Evolutionary conservation across 768 basidiomycete genomes (phyloP), one percentile per base, ranked within the genome.

Genomic region (Trametes punicea): DNA sequence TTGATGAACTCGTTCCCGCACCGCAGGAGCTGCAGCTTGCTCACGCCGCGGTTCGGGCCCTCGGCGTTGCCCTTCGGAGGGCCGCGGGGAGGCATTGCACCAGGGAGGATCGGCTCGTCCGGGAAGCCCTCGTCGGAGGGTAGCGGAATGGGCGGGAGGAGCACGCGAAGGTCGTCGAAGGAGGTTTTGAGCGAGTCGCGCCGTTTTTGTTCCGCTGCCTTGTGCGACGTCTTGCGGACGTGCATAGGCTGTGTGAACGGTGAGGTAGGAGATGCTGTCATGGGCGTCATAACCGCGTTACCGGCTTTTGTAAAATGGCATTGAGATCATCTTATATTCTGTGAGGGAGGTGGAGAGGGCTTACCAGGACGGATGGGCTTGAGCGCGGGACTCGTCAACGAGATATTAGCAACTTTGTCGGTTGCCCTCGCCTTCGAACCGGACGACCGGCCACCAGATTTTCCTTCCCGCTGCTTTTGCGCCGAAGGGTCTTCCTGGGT

Each of bases 181-280:
- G 94, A 93, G 15, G 89, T 86, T 74, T 98, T 99, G 57, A 98
- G 83, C 40, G 92, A 94, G 71, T 99, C 96, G 8, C 97, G 85
- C 41, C 97, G 88, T 69, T 95, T 94, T 70, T 99, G 97, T 71
- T 99, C 97, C 5, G 97, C 97, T 11, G 87, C 90, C 72, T 98
- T 98, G 73, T 99, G 91, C 6, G 90, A 90, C 26, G 86, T 87
- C 70, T 91, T 92, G 56, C 83, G 81, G 44, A 80, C 70, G 31
- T 77, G 77, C 38, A 71, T 70, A 40, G 66, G 81, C 60, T 64
- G 66, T 33, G 31, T 44, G 53, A 56, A 61, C 7, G 46, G 45
- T 16, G 62, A 23, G 41, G 51, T 55, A 11, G 63, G 41, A 1
- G 65, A 64, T 20, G 71, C 60, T 20, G 67, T 27, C 13, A 62